Evolutionary conservation across 1,284 basidiomycete genomes (phyloP).

Genomic region (Tetrapyrgos nigripes): DNA sequence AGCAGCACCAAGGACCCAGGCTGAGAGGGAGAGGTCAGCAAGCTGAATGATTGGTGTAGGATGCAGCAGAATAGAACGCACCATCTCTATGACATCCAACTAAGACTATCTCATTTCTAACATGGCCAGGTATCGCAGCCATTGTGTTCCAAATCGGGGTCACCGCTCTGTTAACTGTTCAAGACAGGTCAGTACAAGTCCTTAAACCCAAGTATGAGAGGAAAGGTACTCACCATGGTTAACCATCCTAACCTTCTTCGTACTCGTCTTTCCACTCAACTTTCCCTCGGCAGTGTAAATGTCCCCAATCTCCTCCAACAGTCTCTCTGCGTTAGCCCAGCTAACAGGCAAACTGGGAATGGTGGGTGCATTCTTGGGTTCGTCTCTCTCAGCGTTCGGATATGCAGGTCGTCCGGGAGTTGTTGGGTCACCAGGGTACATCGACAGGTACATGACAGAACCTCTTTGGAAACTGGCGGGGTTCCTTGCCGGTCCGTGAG

Average conservation of each 20-base stretch:
- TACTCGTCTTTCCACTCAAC: slow-evolving; percentile 57
- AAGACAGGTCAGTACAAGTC: neutral
- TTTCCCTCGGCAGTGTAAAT: slow-evolving; percentile 31
- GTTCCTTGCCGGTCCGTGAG: slow-evolving; percentile 88
- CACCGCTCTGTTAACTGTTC: slow-evolving; percentile 73
- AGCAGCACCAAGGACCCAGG: slow-evolving; percentile 75
- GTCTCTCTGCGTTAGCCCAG: slow-evolving; percentile 69
- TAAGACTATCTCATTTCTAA: slow-evolving; percentile 36
- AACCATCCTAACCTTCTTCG: slow-evolving; percentile 57
- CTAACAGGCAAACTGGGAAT: slow-evolving; percentile 87
- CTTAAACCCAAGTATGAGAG: neutral
- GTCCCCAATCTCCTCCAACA: slow-evolving; percentile 64
- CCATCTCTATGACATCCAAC: slow-evolving; percentile 22
- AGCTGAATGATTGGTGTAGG: no score
- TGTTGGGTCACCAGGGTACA: slow-evolving; percentile 86
- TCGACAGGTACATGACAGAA: slow-evolving; percentile 82
- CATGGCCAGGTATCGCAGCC: slow-evolving; percentile 79
- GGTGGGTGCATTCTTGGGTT: slow-evolving; percentile 74
- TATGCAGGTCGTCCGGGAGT: slow-evolving; percentile 92
- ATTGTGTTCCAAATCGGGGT: slow-evolving; percentile 91
- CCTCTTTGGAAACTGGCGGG: slow-evolving; percentile 88
- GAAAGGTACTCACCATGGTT: slow-evolving; percentile 59
- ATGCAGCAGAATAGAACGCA: neutral
- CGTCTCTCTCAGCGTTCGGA: slow-evolving; percentile 76
- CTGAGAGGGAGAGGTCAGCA: slow-evolving; percentile 20